Evolutionary conservation across 805 yeast genomes (phyloP), one percentile per base, ranked within the genome.

Genomic region (Saccharomycopsis fibuligera): DNA sequence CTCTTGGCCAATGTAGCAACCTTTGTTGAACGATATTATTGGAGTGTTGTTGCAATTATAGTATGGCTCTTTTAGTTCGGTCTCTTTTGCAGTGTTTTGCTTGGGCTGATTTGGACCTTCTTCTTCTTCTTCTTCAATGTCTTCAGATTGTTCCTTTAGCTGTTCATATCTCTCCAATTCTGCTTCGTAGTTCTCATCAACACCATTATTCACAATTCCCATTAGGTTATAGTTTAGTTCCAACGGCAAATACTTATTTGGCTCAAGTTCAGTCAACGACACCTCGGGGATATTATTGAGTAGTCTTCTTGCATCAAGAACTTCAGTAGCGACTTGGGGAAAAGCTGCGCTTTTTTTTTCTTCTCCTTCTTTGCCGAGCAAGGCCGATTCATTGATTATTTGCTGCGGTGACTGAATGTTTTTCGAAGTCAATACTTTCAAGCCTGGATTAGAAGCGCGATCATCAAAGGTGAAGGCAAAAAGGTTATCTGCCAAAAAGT

Each of bases 1-100:
- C 62, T 93, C 99, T 65, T 93, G 99, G 1, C 99, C 99, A 14
- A 88, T 82, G 58, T 93, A 93, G 62, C 99, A 93, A 1, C 99
- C 99, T 63, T 93, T 93, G 55, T 88, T 83, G 45, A 83, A 78
- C 47, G 91, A 87, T 12, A 93, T 72, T 0, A 91, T 47, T 16
- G 54, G 52, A 8, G 50, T 23, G 17, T 47, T 44, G 17, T 43
- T 45, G 17, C 35, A 33, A 30, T 39, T 45, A 29, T 45, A 49
- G 14, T 30, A 14, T 4, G 36, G 37, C 35, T 46, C 42, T 21
- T 17, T 16, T 3, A 46, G 24, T 30, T 30, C 29, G n/a, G n/a
- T n/a, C n/a, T n/a, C 16, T 10, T 38, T 23, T 10, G 10, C 25
- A 16, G 5, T 12, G 10, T 8, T 8, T 33, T 33, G 19, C 37